Percentiles rank a stretch among this genome's conserved stretches.
phyloP scores from a whole-genome alignment of 139 green algal genomes.

The Chlamydomonas schloesseri region DNA sequence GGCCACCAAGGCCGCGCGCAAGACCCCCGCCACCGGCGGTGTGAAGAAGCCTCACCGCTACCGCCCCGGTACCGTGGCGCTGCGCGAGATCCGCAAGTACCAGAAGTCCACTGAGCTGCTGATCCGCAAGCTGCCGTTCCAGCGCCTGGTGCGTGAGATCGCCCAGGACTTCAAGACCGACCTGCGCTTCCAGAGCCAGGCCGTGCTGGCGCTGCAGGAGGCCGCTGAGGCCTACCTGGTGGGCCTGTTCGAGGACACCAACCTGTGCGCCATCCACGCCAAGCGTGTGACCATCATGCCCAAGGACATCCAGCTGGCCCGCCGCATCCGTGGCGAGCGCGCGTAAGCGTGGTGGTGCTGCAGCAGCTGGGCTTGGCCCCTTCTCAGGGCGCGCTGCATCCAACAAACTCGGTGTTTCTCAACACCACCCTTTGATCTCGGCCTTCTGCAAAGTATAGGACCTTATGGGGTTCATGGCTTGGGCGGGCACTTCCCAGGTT shows the following conservation, averaged over 20 bases:
- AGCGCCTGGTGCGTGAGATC: slow-evolving; percentile 97
- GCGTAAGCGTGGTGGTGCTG: slow-evolving; percentile 63
- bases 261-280: slow-evolving; percentile 80
- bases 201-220: slow-evolving; percentile 95
- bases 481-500: no score
- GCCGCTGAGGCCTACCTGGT: slow-evolving; percentile 98
- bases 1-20: slow-evolving; percentile 90
- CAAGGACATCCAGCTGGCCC: slow-evolving; percentile 97
- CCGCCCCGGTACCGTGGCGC: slow-evolving; percentile 90
- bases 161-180: slow-evolving; percentile 98
- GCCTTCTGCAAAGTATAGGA: no score
- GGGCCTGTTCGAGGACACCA: slow-evolving; percentile 84
- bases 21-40: slow-evolving; percentile 47
- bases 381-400: no score
- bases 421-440: no score
- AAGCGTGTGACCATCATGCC: slow-evolving; percentile 97
- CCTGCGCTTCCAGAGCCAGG: slow-evolving; percentile 94
- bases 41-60: slow-evolving; percentile 92
- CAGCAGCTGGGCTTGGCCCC: no score
- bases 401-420: no score
- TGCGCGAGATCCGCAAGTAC: slow-evolving; percentile 95
- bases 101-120: slow-evolving; percentile 96
- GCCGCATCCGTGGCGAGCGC: slow-evolving; percentile 91
- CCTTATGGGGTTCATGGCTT: no score
- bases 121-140: slow-evolving; percentile 97